phyloP scores from a whole-genome alignment of 306 rosid genomes.

The Trifolium dubium region DNA sequence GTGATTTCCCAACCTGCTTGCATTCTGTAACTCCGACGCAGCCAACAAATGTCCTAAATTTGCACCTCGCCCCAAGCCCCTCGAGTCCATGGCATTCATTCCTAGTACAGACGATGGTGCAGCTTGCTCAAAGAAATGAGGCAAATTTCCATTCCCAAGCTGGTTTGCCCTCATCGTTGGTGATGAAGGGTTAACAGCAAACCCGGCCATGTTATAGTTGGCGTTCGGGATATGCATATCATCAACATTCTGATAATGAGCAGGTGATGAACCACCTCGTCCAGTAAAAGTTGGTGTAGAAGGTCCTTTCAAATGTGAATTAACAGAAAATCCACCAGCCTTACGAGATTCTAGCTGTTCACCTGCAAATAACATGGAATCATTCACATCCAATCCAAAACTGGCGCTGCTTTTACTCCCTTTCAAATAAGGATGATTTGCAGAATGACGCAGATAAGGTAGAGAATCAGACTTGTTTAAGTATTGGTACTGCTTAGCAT shows the following conservation, averaged over 20 bases:
- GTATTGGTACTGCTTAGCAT: slow-evolving; percentile 55
- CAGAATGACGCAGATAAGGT: slow-evolving; percentile 48
- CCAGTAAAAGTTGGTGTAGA: slow-evolving; percentile 57
- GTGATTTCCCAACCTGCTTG: slow-evolving; percentile 67
- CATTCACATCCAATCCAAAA: slow-evolving; percentile 51
- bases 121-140: slow-evolving; percentile 72
- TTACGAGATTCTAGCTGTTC: slow-evolving; percentile 60
- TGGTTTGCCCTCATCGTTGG: slow-evolving; percentile 76
- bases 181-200: slow-evolving; percentile 67
- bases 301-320: slow-evolving; percentile 66
- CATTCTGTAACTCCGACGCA: slow-evolving; percentile 73
- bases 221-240: slow-evolving; percentile 57
- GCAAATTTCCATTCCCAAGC: slow-evolving; percentile 68
- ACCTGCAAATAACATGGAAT: slow-evolving; percentile 47
- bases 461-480: slow-evolving; percentile 68
- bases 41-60: slow-evolving; percentile 60
- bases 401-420: slow-evolving; percentile 53
- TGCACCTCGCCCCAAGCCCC: slow-evolving; percentile 69
- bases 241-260: slow-evolving; percentile 74
- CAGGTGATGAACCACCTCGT: slow-evolving; percentile 58
- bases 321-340: slow-evolving; percentile 52
- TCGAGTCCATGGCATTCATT: slow-evolving; percentile 66
- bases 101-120: slow-evolving; percentile 60
- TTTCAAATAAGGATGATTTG: slow-evolving; percentile 52
- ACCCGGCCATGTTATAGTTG: slow-evolving; percentile 72